phyloP scores from a whole-genome alignment of 441 rosid species.

The Erodium trifolium region DNA sequence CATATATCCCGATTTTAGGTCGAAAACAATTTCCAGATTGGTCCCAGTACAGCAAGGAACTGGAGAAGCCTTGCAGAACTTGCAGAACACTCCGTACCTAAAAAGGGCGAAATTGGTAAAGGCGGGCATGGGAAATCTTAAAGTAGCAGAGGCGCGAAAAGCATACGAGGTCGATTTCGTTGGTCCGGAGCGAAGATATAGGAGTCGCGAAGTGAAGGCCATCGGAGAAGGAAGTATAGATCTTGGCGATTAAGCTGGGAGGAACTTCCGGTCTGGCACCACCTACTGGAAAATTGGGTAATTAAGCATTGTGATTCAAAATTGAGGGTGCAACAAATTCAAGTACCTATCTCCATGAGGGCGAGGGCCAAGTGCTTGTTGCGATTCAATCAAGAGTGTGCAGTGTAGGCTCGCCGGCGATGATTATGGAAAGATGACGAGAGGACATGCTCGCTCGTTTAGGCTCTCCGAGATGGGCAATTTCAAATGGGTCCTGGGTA shows the following conservation, averaged over 20 bases:
- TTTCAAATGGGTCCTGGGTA: too few relatives aligned
- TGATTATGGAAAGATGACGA: not conserved
- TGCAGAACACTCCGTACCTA: constrained; percentile 55
- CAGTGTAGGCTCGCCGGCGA: not conserved
- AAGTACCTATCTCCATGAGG: not conserved
- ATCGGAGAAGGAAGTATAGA: constrained; percentile 26
- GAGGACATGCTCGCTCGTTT: too few relatives aligned
- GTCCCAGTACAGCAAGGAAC: constrained; percentile 61
- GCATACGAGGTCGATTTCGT: constrained; percentile 59
- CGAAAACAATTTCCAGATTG: constrained; percentile 29
- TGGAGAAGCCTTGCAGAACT: constrained; percentile 77
- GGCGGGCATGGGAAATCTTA: not conserved
- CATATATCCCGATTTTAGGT: constrained; percentile 43
- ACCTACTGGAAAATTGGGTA: not conserved
- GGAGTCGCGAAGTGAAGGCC: constrained; percentile 47
- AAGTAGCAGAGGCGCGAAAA: not conserved
- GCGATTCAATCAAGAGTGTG: not conserved
- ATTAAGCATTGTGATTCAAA: not conserved
- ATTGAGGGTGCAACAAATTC: not conserved
- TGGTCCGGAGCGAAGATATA: constrained; percentile 38
- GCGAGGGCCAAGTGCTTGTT: not conserved
- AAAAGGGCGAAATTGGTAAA: not conserved
- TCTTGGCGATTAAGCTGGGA: constrained; percentile 27
- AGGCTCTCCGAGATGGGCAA: too few relatives aligned
- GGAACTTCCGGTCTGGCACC: not conserved